These are phyloP conservation scores for Aureobasidium subglaciale DNA, from an alignment of 2,329 filamentous ascomycete genomes.

Conservation along the genomic window DNA sequence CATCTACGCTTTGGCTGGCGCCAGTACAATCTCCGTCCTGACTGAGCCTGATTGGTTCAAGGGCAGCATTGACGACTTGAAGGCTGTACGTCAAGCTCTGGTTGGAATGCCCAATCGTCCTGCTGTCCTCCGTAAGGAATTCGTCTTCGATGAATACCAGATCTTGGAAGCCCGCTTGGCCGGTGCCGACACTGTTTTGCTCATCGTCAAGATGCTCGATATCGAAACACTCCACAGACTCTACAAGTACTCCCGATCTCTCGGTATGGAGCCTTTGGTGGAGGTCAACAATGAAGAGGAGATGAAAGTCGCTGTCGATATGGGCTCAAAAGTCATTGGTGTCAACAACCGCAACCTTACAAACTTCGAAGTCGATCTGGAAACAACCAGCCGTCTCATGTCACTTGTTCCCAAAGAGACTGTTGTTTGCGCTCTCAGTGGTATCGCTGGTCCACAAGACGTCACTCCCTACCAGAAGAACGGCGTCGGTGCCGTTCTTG, in stretches of 20 bases:
- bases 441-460: slow-evolving; percentile 82
- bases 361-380: slow-evolving; percentile 92
- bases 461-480: slow-evolving; percentile 81
- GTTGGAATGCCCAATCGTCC: slow-evolving; percentile 87
- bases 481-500: slow-evolving; percentile 85
- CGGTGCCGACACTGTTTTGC: slow-evolving; percentile 85
- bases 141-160: slow-evolving; percentile 97
- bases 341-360: slow-evolving; percentile 97
- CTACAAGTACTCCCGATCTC: slow-evolving; percentile 79
- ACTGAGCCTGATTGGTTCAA: slow-evolving; percentile 99
- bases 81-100: slow-evolving; percentile 79
- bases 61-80: slow-evolving; percentile 88
- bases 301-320: slow-evolving; percentile 77
- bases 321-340: slow-evolving; percentile 86
- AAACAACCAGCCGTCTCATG: slow-evolving; percentile 82
- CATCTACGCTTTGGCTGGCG: slow-evolving; percentile 86
- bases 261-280: slow-evolving; percentile 96
- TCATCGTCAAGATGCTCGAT: slow-evolving; percentile 98
- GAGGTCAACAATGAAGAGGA: slow-evolving; percentile 94
- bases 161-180: slow-evolving; percentile 90
- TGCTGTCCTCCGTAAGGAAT: slow-evolving; percentile 89
- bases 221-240: slow-evolving; percentile 63
- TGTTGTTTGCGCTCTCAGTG: slow-evolving; percentile 87
- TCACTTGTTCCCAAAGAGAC: slow-evolving; percentile 78
- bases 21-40: slow-evolving; percentile 95